phyloP scores from a whole-genome alignment of 176 grass and related monocot species.

The Rhynchospora breviuscula region DNA sequence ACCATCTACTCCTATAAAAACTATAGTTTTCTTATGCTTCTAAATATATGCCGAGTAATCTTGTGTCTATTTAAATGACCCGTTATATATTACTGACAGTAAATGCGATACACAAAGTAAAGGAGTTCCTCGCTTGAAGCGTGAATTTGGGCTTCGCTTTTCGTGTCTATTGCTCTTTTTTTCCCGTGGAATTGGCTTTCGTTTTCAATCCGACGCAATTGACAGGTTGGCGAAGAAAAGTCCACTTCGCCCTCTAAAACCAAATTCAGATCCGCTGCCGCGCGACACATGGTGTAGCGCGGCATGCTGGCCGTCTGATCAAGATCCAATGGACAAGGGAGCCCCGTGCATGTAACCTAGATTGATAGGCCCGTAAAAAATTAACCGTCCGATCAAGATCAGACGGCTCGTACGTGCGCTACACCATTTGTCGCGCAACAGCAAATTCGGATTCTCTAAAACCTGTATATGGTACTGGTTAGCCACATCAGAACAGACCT shows the following conservation, averaged over 20 bases:
- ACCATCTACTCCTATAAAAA: background rate
- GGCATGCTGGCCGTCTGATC: no score
- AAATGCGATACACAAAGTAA: background rate
- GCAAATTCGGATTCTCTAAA: no score
- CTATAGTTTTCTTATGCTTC: background rate
- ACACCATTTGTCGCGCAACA: no score
- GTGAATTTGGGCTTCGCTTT: background rate
- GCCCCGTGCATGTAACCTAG: no score
- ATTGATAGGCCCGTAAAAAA: no score
- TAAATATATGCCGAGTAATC: background rate
- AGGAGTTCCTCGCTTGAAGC: background rate
- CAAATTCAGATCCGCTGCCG: no score
- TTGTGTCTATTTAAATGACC: background rate
- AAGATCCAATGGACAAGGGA: no score
- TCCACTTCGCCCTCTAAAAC: background rate
- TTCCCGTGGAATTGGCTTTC: slow-evolving; percentile 6
- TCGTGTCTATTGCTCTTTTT: background rate
- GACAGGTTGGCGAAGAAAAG: background rate
- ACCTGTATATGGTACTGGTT: background rate
- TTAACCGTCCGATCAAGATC: no score
- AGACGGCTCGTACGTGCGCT: no score
- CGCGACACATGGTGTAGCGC: no score
- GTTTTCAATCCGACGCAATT: slow-evolving; percentile 1
- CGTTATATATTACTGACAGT: background rate
- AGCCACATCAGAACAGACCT: background rate